phyloP scores from a whole-genome alignment of 2,329 filamentous ascomycete species.

The Neospermospora avenae region DNA sequence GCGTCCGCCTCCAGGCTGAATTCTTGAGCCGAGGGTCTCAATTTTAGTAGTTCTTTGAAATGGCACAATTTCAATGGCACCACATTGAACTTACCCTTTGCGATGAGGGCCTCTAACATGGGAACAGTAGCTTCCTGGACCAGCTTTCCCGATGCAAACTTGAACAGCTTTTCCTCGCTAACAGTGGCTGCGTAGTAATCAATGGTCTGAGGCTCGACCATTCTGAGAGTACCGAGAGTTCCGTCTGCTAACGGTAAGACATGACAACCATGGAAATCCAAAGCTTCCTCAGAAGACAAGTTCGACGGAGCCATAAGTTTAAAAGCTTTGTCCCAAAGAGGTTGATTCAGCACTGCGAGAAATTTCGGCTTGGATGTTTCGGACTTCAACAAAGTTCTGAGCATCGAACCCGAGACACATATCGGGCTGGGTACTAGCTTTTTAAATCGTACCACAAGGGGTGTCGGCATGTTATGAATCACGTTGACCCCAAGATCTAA shows the following conservation, averaged over 20 bases:
- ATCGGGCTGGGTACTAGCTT: background rate
- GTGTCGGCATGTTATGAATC: conserved; percentile 17
- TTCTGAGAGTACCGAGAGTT: conserved; percentile 19
- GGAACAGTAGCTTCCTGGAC: conserved; percentile 5
- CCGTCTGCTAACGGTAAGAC: conserved; percentile 29
- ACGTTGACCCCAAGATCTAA: conserved; percentile 19
- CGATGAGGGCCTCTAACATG: conserved; percentile 1
- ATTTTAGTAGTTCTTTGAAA: conserved; percentile 19
- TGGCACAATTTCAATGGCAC: conserved; percentile 15
- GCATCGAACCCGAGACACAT: conserved; percentile 10
- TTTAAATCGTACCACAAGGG: conserved; percentile 14
- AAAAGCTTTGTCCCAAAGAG: conserved; percentile 13
- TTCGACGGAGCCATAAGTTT: conserved; percentile 8
- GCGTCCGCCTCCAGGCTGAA: conserved; percentile 9
- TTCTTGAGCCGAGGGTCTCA: background rate
- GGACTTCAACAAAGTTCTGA: conserved; percentile 22
- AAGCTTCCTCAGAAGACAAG: background rate
- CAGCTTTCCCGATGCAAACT: conserved; percentile 23
- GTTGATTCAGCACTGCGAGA: conserved; percentile 6
- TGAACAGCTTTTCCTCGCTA: conserved; percentile 25
- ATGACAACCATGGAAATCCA: conserved; percentile 28
- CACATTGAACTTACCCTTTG: conserved; percentile 28
- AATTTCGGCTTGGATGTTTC: background rate
- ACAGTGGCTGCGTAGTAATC: conserved; percentile 18
- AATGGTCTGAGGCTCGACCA: background rate